Evolutionary conservation across 345 rosid species (phyloP).

Genomic region (Ailanthus altissimus): DNA sequence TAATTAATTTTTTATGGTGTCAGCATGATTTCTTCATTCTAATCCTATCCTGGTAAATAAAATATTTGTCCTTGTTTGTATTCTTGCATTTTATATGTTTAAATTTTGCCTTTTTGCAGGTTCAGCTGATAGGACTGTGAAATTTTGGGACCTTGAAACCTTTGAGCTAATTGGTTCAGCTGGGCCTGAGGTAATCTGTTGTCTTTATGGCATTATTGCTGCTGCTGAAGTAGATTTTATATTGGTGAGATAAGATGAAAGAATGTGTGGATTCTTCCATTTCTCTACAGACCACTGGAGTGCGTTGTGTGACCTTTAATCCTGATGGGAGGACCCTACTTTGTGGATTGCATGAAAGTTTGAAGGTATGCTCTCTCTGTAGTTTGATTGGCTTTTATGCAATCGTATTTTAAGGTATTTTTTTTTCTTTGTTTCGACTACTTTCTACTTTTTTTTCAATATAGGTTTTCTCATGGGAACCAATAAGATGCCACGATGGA

Average conservation of each 20-base stretch:
- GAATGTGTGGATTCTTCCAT: slow-evolving; percentile 13
- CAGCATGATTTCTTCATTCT: neutral
- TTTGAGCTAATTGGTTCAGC: slow-evolving; percentile 95
- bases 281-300: slow-evolving; percentile 68
- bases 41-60: neutral
- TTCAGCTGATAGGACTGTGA: slow-evolving; percentile 96
- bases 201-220: slow-evolving; percentile 17
- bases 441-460: slow-evolving; percentile 26
- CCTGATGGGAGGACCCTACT: slow-evolving; percentile 94
- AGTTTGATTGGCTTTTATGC: slow-evolving; percentile 6
- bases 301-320: slow-evolving; percentile 89
- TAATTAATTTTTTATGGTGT: neutral
- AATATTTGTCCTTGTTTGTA: neutral
- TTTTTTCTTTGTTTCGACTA: slow-evolving; percentile 18
- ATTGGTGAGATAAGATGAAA: slow-evolving; percentile 15
- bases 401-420: slow-evolving; percentile 4
- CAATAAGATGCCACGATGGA: slow-evolving; percentile 78
- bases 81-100: neutral
- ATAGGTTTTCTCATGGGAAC: slow-evolving; percentile 98
- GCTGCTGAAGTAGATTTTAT: neutral
- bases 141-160: slow-evolving; percentile 98
- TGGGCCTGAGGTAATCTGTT: slow-evolving; percentile 81
- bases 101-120: slow-evolving; percentile 46
- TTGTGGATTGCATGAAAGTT: slow-evolving; percentile 92
- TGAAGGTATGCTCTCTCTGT: slow-evolving; percentile 54